Base-by-base conservation (phyloP, 2,329 filamentous ascomycete genomes). In the Aureobasidium sp. region DNA sequence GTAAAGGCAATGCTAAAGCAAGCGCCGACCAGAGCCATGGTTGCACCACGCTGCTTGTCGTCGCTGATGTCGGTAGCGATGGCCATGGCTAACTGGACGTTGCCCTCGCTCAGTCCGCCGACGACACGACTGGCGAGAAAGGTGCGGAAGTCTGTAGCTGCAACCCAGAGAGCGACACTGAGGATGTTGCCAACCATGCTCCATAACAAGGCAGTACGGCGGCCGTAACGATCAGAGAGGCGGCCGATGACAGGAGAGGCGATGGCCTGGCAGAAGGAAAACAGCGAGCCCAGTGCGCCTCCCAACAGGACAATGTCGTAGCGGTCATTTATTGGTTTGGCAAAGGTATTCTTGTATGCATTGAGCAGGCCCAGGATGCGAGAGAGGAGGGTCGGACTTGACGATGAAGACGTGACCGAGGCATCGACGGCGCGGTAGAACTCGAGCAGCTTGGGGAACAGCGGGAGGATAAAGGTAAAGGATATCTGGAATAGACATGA, bases 1-100 rank as follows among this genome's bases (percentile, higher is more conserved):
- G 94, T 99, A 73, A 99, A 99, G 19, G 94, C 94, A 67, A 99
- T 87, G 64, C 90, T 96, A 77, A 99, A 99, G 77, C 94, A 97
- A 15, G 89, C 92, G 63, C 94, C 94, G 31, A 99, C 93, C 60
- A 99, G 81, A 8, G 94, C 94, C 91, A 99, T 97, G 45, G 94
- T 97, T 22, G 90, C 86, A 24, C 93, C 91, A 31, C 94, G 85
- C 70, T 87, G 88, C 62, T 83, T 82, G 68, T 93, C 88, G 69
- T 95, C 91, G 47, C 90, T 96, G 67, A 99, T 92, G 73, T 99
- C 94, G 42, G 93, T 94, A 19, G 94, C 94, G 73, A 99, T 97
- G 45, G 94, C 93, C 65, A 93, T 94, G 5, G 94, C 93, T 15
- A 99, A 81, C 78, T 99, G 94, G 2, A 99, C 90, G 69, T 99